phyloP scores from a whole-genome alignment of 768 basidiomycete species.

The Leccinum variicolor region DNA sequence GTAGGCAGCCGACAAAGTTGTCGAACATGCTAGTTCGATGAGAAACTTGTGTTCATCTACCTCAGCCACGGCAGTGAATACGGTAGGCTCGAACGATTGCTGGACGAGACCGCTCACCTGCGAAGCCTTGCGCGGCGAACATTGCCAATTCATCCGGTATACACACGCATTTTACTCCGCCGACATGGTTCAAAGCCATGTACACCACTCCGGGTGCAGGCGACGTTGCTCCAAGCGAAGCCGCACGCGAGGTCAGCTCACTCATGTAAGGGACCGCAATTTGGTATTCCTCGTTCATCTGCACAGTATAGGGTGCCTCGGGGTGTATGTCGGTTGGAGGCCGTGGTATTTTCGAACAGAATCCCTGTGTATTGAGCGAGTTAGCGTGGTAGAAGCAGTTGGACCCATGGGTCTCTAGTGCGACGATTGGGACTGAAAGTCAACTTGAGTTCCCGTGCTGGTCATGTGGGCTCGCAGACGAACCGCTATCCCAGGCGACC shows the following conservation, averaged over 20 bases:
- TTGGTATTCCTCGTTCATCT: constrained; percentile 38
- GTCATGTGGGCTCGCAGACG: constrained; percentile 12
- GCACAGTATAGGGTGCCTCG: constrained; percentile 39
- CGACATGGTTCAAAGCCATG: constrained; percentile 59
- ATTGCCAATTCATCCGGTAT: constrained; percentile 70
- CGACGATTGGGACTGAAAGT: constrained; percentile 58
- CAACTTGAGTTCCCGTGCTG: not conserved
- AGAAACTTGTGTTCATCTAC: constrained; percentile 74
- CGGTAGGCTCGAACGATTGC: not conserved
- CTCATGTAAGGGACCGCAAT: constrained; percentile 57
- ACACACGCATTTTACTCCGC: constrained; percentile 55
- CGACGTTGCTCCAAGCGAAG: constrained; percentile 69
- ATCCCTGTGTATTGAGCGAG: constrained; percentile 46
- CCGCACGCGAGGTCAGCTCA: constrained; percentile 59
- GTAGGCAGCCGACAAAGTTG: constrained; percentile 67
- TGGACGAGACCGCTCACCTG: constrained; percentile 40
- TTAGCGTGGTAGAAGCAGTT: constrained; percentile 73
- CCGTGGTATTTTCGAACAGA: constrained; percentile 32
- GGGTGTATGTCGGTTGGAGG: constrained; percentile 25
- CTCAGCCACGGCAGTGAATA: not conserved
- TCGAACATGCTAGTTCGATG: constrained; percentile 72
- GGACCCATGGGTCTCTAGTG: constrained; percentile 68
- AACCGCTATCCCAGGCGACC: constrained; percentile 70
- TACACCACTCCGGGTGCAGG: constrained; percentile 59
- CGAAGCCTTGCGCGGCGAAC: constrained; percentile 53